Evolutionary conservation across 441 rosid species (phyloP).

Genomic region (Pelargonium cotyledonis): DNA sequence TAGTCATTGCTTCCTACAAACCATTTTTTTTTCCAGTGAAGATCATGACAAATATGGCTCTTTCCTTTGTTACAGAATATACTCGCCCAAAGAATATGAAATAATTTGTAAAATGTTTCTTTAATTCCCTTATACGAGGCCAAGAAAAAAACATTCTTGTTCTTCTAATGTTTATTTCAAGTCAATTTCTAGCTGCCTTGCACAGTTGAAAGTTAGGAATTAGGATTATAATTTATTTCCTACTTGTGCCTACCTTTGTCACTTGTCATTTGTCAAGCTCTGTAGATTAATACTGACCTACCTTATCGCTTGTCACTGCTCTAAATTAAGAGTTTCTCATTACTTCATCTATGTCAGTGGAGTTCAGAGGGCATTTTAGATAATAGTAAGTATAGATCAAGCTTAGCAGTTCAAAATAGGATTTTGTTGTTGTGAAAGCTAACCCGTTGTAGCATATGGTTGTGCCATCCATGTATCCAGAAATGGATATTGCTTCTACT

Average conservation of each 20-base stretch:
- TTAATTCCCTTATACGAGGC: background rate
- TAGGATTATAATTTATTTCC: background rate
- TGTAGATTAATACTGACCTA: background rate
- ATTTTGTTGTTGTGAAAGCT: background rate
- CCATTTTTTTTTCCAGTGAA: background rate
- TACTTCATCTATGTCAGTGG: background rate
- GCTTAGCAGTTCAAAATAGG: background rate
- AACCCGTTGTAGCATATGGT: background rate
- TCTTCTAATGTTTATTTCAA: background rate
- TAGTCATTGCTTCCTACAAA: background rate
- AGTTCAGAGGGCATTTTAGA: conserved; percentile 4
- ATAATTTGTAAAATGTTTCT: background rate
- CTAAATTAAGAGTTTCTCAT: background rate
- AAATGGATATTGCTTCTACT: background rate
- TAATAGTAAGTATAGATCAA: conserved; percentile 1
- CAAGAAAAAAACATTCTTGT: conserved; percentile 6
- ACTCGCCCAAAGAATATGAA: background rate
- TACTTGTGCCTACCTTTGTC: background rate
- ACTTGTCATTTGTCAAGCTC: conserved; percentile 6
- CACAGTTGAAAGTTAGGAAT: background rate
- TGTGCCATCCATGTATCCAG: background rate
- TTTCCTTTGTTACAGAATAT: background rate
- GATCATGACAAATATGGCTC: background rate
- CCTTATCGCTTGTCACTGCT: background rate
- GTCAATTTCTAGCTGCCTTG: background rate